phyloP scores from a whole-genome alignment of 371 early-diverging fungal species.

The Circinella umbellata region DNA sequence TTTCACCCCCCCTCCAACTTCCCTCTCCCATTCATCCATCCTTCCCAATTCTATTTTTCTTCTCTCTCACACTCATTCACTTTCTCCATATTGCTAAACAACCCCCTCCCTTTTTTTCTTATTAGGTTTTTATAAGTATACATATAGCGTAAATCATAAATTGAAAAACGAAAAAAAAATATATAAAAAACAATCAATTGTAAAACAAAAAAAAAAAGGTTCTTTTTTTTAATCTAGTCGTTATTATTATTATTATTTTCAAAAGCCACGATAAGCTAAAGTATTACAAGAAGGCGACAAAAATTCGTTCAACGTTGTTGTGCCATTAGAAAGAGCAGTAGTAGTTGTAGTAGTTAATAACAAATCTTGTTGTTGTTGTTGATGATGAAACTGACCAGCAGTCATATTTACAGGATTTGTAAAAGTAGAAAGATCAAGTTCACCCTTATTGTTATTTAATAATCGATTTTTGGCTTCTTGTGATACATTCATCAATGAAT shows the following conservation, averaged over 20 bases:
- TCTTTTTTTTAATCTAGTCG: neutral
- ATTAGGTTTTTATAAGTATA: too few species aligned
- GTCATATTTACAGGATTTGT: neutral
- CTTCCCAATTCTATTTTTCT: neutral
- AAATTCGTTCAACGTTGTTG: neutral
- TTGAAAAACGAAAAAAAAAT: neutral
- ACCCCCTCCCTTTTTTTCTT: neutral
- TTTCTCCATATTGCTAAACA: too few species aligned
- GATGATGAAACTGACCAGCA: neutral
- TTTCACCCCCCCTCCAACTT: neutral
- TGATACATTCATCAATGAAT: conserved; percentile 35
- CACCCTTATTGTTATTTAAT: neutral
- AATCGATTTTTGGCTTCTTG: conserved; percentile 36
- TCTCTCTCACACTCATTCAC: neutral
- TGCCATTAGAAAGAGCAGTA: neutral
- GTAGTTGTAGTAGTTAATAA: neutral
- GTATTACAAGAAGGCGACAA: conserved; percentile 4
- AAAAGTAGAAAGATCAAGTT: conserved; percentile 21
- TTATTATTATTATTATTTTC: neutral
- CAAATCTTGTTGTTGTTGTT: neutral
- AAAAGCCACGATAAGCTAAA: neutral
- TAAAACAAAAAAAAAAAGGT: neutral
- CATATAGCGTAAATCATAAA: too few species aligned
- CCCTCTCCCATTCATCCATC: neutral
- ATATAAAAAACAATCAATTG: neutral